Evolutionary conservation across 305 asterid genomes (phyloP).

Genomic region (Solanum chacoense): DNA sequence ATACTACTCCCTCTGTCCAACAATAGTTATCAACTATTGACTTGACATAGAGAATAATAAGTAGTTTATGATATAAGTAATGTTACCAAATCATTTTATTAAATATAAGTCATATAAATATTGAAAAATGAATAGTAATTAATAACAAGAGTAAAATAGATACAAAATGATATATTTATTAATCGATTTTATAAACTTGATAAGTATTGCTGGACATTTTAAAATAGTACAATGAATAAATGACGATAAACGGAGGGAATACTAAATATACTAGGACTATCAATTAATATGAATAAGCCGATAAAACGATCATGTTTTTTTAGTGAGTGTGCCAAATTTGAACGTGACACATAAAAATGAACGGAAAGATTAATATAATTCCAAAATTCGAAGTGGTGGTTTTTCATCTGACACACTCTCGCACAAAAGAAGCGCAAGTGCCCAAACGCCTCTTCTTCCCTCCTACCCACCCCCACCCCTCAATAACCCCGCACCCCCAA

Average conservation of each 20-base stretch:
- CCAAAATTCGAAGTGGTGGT: background rate
- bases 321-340: background rate
- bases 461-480: background rate
- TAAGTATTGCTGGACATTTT: background rate
- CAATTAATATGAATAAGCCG: background rate
- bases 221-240: no score
- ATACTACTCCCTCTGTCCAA: background rate
- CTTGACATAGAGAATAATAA: no score
- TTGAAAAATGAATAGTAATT: no score
- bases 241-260: no score
- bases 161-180: background rate
- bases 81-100: background rate
- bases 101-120: background rate
- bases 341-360: background rate
- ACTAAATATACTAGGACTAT: no score
- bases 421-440: background rate
- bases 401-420: slow-evolving; percentile 5
- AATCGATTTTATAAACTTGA: no score
- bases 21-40: no score
- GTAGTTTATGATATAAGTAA: background rate
- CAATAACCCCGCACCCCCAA: background rate
- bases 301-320: no score
- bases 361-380: background rate
- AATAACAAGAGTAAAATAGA: no score
- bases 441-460: background rate